Base-by-base conservation (phyloP, 2,329 filamentous ascomycete genomes). In the Apiospora phragmitis region DNA sequence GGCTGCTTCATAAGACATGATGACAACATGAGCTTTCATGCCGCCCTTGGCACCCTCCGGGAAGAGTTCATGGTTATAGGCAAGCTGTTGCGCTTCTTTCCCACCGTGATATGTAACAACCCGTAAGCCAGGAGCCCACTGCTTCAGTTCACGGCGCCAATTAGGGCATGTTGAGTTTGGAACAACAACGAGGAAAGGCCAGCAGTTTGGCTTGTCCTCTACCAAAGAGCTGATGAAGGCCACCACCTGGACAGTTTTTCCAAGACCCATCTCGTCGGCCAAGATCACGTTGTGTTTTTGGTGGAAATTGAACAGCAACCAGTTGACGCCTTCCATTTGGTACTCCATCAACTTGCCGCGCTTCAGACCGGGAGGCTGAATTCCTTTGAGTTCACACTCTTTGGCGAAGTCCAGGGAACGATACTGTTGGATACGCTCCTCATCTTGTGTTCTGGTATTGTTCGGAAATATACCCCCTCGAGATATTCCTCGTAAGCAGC, bases 111-210 rank as follows among this genome's bases (percentile, higher is more conserved):
- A 98, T 0, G 94, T 92, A n/a, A 98, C 94, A 8, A 97, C 94
- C 55, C 94, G 90, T 45, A 98, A 83, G 8, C 89, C 89, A 1
- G 95, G 95, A 0, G 93, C 91, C 95, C 95, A 99, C 75, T 93
- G 91, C 83, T 97, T 97, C 80, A 98, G 94, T 79, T 99, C 96
- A 67, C 95, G 91, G 7, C 95, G 92, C 95, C 96, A 99, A 79
- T 99, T 99, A n/a, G 94, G 90, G 80, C 94, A 97, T 0, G 96
- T 99, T 0, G 95, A 92, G 78, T 98, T 98, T 0, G 96, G 96
- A 0, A 97, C 95, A 1, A 98, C 94, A 3, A 98, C 87, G 21
- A 99, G 86, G 78, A 98, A 98, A 0, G 96, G 96, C 88, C 93
- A 98, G 81, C 94, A 96, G 77, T 89, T 84, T 7, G 90, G 90